A percentile compares a stretch with the other conserved stretches of the same genome.
Conservation (phyloP, 306 rosid species). For the Glycine soja region DNA sequence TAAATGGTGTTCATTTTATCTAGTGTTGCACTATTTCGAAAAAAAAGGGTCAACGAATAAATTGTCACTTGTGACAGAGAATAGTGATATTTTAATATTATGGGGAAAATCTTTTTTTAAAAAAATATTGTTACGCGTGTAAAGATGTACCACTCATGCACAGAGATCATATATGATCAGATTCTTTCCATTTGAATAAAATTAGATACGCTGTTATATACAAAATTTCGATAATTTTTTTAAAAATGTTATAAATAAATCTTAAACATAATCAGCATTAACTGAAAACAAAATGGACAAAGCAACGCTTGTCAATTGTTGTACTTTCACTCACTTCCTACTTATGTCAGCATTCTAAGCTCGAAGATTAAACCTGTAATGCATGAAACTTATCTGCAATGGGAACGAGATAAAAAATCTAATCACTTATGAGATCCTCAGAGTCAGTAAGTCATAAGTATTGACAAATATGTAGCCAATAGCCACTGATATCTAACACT, state of each 20-base stretch:
- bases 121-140: too few relatives aligned
- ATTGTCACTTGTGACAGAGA: too few relatives aligned
- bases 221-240: not conserved
- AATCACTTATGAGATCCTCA: not conserved
- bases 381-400: not conserved
- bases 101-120: too few relatives aligned
- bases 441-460: not conserved
- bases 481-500: conserved; percentile 16
- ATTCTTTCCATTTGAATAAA: too few relatives aligned
- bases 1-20: too few relatives aligned
- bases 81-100: too few relatives aligned
- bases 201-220: not conserved
- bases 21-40: too few relatives aligned
- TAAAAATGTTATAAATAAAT: not conserved
- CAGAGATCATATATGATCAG: too few relatives aligned
- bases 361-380: not conserved
- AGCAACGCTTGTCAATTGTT: not conserved
- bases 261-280: not conserved
- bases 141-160: too few relatives aligned
- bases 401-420: not conserved
- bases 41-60: too few relatives aligned
- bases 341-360: not conserved
- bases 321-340: not conserved
- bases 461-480: not conserved
- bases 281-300: not conserved